Base-by-base conservation (phyloP, 495 filamentous ascomycete genomes). In the Annulohypoxylon maeteangense region DNA sequence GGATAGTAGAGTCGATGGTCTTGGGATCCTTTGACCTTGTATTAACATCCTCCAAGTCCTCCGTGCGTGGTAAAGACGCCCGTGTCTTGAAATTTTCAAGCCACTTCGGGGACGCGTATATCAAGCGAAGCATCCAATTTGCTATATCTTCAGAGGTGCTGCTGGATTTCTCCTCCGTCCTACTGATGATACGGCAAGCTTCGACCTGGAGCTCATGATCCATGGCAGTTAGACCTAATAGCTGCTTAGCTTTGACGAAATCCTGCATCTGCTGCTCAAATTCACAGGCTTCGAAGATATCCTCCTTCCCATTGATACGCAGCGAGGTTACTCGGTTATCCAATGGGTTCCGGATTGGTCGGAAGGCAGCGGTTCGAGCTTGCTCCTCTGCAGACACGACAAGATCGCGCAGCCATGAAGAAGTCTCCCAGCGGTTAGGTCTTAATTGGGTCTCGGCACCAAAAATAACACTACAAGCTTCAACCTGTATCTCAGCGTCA, bases 351-450 rank as follows among this genome's bases (percentile, higher is more conserved):
- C 76, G 74, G 40, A 82, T 78, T 4, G 81, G 80, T 3, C 76
- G 73, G 31, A 82, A 76, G 2, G 66, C 76, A 8, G 80, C 83
- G 20, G 76, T 66, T n/a, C 70, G 69, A 8, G 78, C 51, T 10
- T 81, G 32, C 25, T 74, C 64, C 1, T 81, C 81, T 3, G 78
- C 78, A 8, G 79, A 80, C 70, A 86, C 75, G n/a, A 87, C 61
- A 45, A 88, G 67, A 61, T 88, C 86, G n/a, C 85, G 80, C 31
- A 88, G 78, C 86, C 86, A 88, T 0, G 84, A 85, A 10, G 76
- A 63, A 20, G 77, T 71, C 5, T 78, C 69, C 29, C 70, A 66
- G 4, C 69, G 74, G 7, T 57, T 61, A 7, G 75, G 63, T 22
- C 68, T 56, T 1, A 80, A 77, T 36, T 78, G 61, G 0, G 75